Evolutionary conservation across 2,329 filamentous ascomycete species (phyloP).

Genomic region (Coleophoma eucalyptorum): DNA sequence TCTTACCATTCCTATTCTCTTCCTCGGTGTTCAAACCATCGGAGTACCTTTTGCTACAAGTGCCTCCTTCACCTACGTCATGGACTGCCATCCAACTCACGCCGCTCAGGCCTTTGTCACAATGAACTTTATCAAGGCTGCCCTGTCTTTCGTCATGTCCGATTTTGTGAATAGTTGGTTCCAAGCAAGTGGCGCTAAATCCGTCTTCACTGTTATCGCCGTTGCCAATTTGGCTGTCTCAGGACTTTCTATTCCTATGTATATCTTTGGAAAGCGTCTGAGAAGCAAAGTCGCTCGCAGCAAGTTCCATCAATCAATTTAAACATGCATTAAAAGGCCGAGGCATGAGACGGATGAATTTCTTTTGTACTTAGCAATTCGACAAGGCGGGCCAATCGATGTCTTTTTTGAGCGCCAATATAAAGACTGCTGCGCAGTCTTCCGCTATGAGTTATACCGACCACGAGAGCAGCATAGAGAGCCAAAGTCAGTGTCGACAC

Average conservation of each 20-base stretch:
- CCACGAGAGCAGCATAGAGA: no score
- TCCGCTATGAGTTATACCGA: no score
- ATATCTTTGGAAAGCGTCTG: conserved; percentile 25
- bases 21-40: conserved; percentile 29
- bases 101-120: conserved; percentile 35
- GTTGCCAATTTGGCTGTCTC: conserved; percentile 4
- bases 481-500: no score
- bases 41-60: conserved; percentile 31
- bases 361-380: no score
- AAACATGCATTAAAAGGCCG: background rate
- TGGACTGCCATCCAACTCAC: conserved; percentile 33
- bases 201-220: conserved; percentile 7
- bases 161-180: conserved; percentile 14
- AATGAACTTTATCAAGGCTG: conserved; percentile 33
- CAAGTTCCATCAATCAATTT: background rate
- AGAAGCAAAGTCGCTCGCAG: conserved; percentile 3
- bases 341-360: no score
- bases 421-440: no score
- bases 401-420: no score
- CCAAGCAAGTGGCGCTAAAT: conserved; percentile 14
- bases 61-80: conserved; percentile 32
- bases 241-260: conserved; percentile 17
- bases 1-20: conserved; percentile 23
- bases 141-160: conserved; percentile 26
- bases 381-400: no score